A percentile compares a stretch with the other conserved stretches of the same genome.
Conservation (phyloP, 116 monocot species). For the Papilionanthe hybrid region DNA sequence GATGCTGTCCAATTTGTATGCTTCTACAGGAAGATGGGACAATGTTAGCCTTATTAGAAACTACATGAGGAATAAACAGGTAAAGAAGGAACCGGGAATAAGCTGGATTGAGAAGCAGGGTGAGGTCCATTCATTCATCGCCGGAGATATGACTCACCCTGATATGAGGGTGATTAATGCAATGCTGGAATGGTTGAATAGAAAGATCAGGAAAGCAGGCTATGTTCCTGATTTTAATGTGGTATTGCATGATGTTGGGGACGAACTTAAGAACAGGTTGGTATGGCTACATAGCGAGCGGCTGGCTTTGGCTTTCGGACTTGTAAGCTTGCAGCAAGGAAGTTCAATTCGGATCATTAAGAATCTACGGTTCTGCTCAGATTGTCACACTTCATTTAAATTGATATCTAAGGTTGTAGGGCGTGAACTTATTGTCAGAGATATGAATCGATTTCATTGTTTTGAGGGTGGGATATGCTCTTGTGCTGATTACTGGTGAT, state of each 20-base stretch:
- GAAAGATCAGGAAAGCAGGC: slow-evolving; percentile 42
- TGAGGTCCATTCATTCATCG: slow-evolving; percentile 58
- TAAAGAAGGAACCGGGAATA: slow-evolving; percentile 62
- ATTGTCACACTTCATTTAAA: slow-evolving; percentile 67
- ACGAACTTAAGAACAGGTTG: slow-evolving; percentile 41
- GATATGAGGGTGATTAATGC: slow-evolving; percentile 56
- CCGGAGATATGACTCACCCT: slow-evolving; percentile 49
- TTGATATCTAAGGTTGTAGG: slow-evolving; percentile 50
- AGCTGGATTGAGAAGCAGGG: slow-evolving; percentile 77
- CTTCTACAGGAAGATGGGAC: slow-evolving; percentile 47
- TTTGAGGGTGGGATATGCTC: slow-evolving; percentile 60
- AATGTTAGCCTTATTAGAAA: slow-evolving; percentile 55
- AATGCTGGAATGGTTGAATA: slow-evolving; percentile 70
- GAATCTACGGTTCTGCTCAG: slow-evolving; percentile 73
- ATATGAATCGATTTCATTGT: slow-evolving; percentile 74
- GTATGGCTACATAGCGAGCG: slow-evolving; percentile 78
- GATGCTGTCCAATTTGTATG: slow-evolving; percentile 75
- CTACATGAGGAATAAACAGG: slow-evolving; percentile 56
- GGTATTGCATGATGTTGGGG: slow-evolving; percentile 50
- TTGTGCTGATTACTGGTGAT: slow-evolving; percentile 86
- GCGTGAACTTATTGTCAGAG: slow-evolving; percentile 71
- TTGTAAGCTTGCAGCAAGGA: slow-evolving; percentile 28
- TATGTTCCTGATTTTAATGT: slow-evolving; percentile 42
- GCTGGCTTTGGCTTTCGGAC: slow-evolving; percentile 69
- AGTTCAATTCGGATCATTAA: slow-evolving; percentile 64